These are phyloP conservation scores for Pyrrhoderma noxium DNA, from an alignment of 1,284 basidiomycete species.

Conservation along the genomic window DNA sequence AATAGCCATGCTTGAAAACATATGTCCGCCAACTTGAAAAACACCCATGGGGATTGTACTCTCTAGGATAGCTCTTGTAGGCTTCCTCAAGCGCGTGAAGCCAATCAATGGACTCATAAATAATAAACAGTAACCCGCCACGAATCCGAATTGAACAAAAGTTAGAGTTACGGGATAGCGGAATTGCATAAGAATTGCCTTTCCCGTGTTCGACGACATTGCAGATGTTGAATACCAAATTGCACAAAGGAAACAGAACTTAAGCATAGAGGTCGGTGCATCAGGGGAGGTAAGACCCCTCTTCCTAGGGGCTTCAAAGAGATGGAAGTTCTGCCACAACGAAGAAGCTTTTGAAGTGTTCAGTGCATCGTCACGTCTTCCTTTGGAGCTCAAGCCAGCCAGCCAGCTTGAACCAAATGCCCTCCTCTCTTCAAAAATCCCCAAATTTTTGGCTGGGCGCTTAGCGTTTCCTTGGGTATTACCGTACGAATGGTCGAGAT, in stretches of 20 bases:
- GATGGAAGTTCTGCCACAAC: slow-evolving; percentile 16
- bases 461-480: slow-evolving; percentile 2
- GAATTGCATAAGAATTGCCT: slow-evolving; percentile 82
- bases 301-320: slow-evolving; percentile 15
- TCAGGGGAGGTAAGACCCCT: slow-evolving; percentile 15
- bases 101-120: slow-evolving; percentile 68
- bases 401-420: slow-evolving; percentile 16
- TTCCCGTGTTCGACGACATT: slow-evolving; percentile 83
- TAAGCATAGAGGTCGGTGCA: slow-evolving; percentile 21
- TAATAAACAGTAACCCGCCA: slow-evolving; percentile 79
- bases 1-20: slow-evolving; percentile 95
- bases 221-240: slow-evolving; percentile 85
- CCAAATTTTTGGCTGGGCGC: slow-evolving; percentile 7
- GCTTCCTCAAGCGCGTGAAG: slow-evolving; percentile 60
- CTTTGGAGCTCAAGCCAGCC: slow-evolving; percentile 7
- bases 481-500: background rate
- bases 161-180: slow-evolving; percentile 88
- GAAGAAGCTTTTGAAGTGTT: slow-evolving; percentile 13
- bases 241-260: slow-evolving; percentile 49
- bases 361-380: background rate
- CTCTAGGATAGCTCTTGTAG: slow-evolving; percentile 65
- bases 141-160: slow-evolving; percentile 96
- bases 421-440: slow-evolving; percentile 13
- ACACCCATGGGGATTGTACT: slow-evolving; percentile 89
- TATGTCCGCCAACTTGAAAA: slow-evolving; percentile 95